Base-by-base conservation (phyloP, 768 basidiomycete genomes). In the Boletus speciosus region DNA sequence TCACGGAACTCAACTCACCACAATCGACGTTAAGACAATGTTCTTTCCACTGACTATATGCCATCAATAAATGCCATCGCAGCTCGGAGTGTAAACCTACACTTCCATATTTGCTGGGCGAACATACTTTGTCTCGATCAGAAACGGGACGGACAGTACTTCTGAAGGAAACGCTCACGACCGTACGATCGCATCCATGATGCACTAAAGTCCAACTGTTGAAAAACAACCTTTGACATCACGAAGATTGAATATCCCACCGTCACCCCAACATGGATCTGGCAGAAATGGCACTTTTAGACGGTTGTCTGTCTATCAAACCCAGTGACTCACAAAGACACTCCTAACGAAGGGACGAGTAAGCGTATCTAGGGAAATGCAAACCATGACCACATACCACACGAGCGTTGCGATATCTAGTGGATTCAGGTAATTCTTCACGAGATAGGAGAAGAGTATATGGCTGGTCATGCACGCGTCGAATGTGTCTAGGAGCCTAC, bases 371-470 rank as follows among this genome's bases (percentile, higher is more conserved):
- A 8, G 8, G 5, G 19, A 10, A n/a, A 36, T 31, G 36, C 6
- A 11, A 29, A 23, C 4, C 0, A n/a, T 36, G 6, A 31, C 15
- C 29, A 57, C 62, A 4, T 32, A 63, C 84, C 84, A 85, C 11
- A 80, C 73, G 1, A 77, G 76, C 27, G 58, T 54, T 16, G 61
- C 5, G 10, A 83, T 64, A 2, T 79, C 79, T 12, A 69, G 8
- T 1, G 77, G 73, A 59, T 79, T 76, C 38, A 76, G 55, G 58
- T 75, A 82, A 65, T 84, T 82, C 36, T 66, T 68, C 37, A 85
- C 80, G 52, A 83, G 73, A 61, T 85, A 85, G 60, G 73, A 73
- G 61, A 84, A 85, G 37, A 83, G 68, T 54, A 81, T 75, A 64
- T 84, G 82, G 37, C 72, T 70, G 40, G 77, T 78, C 43, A 84